Base-by-base conservation (phyloP, 1,139 yeast genomes). In the Kurtzmaniella natalensis region DNA sequence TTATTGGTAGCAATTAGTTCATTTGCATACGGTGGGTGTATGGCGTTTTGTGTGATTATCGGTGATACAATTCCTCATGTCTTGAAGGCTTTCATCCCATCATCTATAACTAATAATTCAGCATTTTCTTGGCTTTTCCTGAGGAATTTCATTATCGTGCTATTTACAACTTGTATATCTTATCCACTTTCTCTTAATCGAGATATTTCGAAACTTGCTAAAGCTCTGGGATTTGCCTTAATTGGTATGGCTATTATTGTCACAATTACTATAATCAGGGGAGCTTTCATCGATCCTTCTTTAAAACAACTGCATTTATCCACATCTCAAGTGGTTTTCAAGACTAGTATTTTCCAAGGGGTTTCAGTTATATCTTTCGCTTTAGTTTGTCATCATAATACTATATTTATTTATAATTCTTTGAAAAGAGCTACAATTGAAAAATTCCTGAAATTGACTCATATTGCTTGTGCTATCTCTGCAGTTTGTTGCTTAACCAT, bases 1-100 rank as follows among this genome's bases (percentile, higher is more conserved):
- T 77, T 89, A 25, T 64, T 89, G 15, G 48, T 82, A 4, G 78
- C 95, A 0, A 95, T 89, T 50, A 87, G 94, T 4, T 65, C 85
- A 5, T 89, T 89, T 67, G 96, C 96, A 1, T 81, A 87, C 50
- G 97, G 97, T 16, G 97, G 97, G 0, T 78, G 89, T 44, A 81
- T 88, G 71, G 96, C 96, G 2, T 89, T 87, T 57, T 84, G 95
- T 44, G 92, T 89, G 36, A 89, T 89, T 45, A 86, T 89, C 28
- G 97, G 97, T 15, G 97, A 89, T 51, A 86, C 96, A 0, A 80
- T 89, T 26, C 97, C 97, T 0, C 96, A 87, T 53, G 96, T 89
- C 4, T 55, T 89, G 28, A 66, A 77, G 38, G 78, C 89, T 2
- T 57, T 88, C 25, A 71, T 86, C 39, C 85, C 86, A 1, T 47